Percentiles rank a stretch among this genome's conserved stretches.
Conservation (phyloP, 2,329 filamentous ascomycete species). For the Lachnellula occidentalis region DNA sequence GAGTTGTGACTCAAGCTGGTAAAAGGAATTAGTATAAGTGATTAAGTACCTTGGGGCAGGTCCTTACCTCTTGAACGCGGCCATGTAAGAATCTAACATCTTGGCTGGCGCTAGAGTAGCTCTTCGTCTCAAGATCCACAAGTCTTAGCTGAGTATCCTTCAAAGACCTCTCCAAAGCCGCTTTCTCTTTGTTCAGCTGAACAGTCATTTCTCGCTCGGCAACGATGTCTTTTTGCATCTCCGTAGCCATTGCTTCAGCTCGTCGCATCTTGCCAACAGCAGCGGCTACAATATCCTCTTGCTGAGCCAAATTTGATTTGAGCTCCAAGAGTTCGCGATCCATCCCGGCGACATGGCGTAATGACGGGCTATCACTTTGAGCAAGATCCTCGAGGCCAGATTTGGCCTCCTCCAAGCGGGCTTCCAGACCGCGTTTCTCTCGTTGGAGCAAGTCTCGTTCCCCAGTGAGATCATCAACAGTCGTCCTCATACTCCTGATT, state of each 20-base stretch:
- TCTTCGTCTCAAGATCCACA: slow-evolving; percentile 94
- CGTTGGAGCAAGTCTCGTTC: slow-evolving; percentile 81
- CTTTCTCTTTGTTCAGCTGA: slow-evolving; percentile 84
- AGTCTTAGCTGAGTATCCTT: slow-evolving; percentile 87
- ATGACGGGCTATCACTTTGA: slow-evolving; percentile 76
- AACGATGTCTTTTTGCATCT: slow-evolving; percentile 89
- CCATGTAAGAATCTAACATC: slow-evolving; percentile 94
- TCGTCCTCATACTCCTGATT: slow-evolving; percentile 75
- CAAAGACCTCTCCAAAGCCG: slow-evolving; percentile 77
- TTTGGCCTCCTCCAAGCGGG: slow-evolving; percentile 79
- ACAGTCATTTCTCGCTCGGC: slow-evolving; percentile 77
- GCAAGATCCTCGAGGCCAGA: slow-evolving; percentile 83
- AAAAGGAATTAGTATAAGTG: slow-evolving; percentile 28
- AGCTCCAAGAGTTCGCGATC: slow-evolving; percentile 87
- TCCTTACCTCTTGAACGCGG: slow-evolving; percentile 84
- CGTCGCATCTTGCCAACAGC: slow-evolving; percentile 97
- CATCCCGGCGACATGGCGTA: slow-evolving; percentile 82
- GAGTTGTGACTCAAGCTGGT: slow-evolving; percentile 78
- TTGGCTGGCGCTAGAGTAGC: slow-evolving; percentile 88
- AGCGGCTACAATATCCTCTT: slow-evolving; percentile 86
- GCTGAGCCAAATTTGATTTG: slow-evolving; percentile 81
- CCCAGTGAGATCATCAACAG: slow-evolving; percentile 76
- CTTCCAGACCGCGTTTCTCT: slow-evolving; percentile 86
- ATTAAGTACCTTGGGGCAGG: slow-evolving; percentile 7
- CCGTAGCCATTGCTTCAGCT: slow-evolving; percentile 77